Conservation (phyloP, 345 rosid species). For the Microthlaspi erraticum region DNA sequence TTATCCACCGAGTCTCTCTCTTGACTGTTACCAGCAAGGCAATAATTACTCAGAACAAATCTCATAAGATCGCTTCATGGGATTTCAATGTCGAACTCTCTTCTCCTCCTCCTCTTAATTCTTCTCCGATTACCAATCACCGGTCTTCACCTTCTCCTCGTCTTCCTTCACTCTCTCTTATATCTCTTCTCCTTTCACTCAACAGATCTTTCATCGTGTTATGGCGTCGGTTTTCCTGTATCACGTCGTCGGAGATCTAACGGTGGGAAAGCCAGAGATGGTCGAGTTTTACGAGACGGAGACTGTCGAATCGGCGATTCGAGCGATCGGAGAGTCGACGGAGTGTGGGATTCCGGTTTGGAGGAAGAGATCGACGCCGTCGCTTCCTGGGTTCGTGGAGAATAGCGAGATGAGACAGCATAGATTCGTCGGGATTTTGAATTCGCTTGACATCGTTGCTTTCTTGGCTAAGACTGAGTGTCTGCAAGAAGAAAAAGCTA, state of each 20-base stretch:
- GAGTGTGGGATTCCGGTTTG: slow-evolving; percentile 96
- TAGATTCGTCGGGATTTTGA: slow-evolving; percentile 88
- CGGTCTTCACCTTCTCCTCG: slow-evolving; percentile 69
- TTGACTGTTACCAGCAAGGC: not conserved
- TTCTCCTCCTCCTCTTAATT: slow-evolving; percentile 44
- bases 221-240: slow-evolving; percentile 91
- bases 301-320: slow-evolving; percentile 82
- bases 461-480: slow-evolving; percentile 77
- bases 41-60: not conserved
- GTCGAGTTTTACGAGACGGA: slow-evolving; percentile 83
- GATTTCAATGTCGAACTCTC: slow-evolving; percentile 42
- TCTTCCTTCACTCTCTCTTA: slow-evolving; percentile 86
- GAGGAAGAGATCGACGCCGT: slow-evolving; percentile 59
- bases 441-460: slow-evolving; percentile 81
- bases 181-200: slow-evolving; percentile 34
- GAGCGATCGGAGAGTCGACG: slow-evolving; percentile 83
- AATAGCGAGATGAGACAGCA: slow-evolving; percentile 72
- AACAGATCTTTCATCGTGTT: not conserved
- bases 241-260: slow-evolving; percentile 97
- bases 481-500: slow-evolving; percentile 78
- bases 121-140: slow-evolving; percentile 62
- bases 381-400: slow-evolving; percentile 60
- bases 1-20: slow-evolving; percentile 18
- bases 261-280: slow-evolving; percentile 97
- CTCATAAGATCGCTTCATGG: slow-evolving; percentile 26